Conservation (phyloP, 2,329 filamentous ascomycete genomes). For the Didymella pinodella region DNA sequence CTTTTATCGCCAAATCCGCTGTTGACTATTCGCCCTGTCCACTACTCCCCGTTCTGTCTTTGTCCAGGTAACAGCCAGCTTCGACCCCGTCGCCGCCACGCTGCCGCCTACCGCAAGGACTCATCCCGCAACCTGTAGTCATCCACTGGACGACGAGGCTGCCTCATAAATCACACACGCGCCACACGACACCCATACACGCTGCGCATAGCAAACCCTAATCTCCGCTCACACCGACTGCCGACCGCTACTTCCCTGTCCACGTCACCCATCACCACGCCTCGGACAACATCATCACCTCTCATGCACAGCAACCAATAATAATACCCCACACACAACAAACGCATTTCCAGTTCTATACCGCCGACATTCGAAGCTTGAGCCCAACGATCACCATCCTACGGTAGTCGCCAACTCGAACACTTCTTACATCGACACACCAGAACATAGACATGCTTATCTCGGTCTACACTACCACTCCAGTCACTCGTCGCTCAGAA, state of each 20-base stretch:
- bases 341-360: constrained; percentile 16
- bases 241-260: constrained; percentile 41
- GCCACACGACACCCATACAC: constrained; percentile 8
- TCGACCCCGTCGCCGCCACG: constrained; percentile 38
- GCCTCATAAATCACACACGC: constrained; percentile 22
- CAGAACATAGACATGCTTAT: constrained; percentile 48
- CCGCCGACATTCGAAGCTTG: constrained; percentile 36
- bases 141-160: constrained; percentile 28
- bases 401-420: constrained; percentile 41
- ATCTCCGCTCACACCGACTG: constrained; percentile 29
- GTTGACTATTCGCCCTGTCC: constrained; percentile 24
- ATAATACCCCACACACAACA: constrained; percentile 37
- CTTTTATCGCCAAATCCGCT: constrained; percentile 28
- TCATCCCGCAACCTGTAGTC: constrained; percentile 29
- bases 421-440: constrained; percentile 37
- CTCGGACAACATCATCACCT: constrained; percentile 25
- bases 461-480: constrained; percentile 44
- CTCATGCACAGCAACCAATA: constrained; percentile 35
- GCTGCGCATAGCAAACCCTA: constrained; percentile 1
- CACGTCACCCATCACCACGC: constrained; percentile 35
- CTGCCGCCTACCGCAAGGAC: constrained; percentile 41
- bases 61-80: constrained; percentile 39
- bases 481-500: constrained; percentile 56
- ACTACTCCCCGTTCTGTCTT: constrained; percentile 30
- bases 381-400: constrained; percentile 36